These are phyloP conservation scores for Cantharellus cinnabarinus DNA, from an alignment of 768 basidiomycete genomes.

Conservation along the genomic window DNA sequence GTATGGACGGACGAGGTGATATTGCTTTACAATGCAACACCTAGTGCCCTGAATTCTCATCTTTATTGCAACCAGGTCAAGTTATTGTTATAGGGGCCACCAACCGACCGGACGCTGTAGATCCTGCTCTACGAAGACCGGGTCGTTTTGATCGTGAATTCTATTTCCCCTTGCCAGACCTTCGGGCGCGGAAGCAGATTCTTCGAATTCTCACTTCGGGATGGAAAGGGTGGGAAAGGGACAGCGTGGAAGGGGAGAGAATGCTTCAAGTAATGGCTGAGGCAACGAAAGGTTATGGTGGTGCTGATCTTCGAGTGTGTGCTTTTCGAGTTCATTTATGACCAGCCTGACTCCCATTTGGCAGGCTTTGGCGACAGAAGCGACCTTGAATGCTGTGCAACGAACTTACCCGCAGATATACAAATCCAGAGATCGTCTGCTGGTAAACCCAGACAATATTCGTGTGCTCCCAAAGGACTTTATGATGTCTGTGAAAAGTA, in stretches of 20 bases:
- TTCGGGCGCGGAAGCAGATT: slow-evolving; percentile 75
- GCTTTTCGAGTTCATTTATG: neutral
- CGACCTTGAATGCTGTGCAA: slow-evolving; percentile 89
- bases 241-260: slow-evolving; percentile 24
- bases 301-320: slow-evolving; percentile 83
- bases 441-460: slow-evolving; percentile 74
- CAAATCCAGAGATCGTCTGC: slow-evolving; percentile 65
- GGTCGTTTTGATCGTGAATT: slow-evolving; percentile 96
- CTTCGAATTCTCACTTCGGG: slow-evolving; percentile 72
- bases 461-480: slow-evolving; percentile 75
- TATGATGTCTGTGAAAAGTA: slow-evolving; percentile 93
- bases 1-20: slow-evolving; percentile 81
- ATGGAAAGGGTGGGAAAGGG: slow-evolving; percentile 67
- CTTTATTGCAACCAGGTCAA: slow-evolving; percentile 28
- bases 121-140: slow-evolving; percentile 82
- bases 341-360: neutral
- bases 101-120: slow-evolving; percentile 92
- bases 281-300: slow-evolving; percentile 92
- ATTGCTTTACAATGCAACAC: neutral
- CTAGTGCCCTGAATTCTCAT: neutral
- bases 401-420: slow-evolving; percentile 94
- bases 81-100: slow-evolving; percentile 97
- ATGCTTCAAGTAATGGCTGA: slow-evolving; percentile 39
- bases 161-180: slow-evolving; percentile 79
- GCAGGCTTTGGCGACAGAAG: slow-evolving; percentile 92